Evolutionary conservation across 306 rosid genomes (phyloP).

Genomic region (Carpinus fangiana): DNA sequence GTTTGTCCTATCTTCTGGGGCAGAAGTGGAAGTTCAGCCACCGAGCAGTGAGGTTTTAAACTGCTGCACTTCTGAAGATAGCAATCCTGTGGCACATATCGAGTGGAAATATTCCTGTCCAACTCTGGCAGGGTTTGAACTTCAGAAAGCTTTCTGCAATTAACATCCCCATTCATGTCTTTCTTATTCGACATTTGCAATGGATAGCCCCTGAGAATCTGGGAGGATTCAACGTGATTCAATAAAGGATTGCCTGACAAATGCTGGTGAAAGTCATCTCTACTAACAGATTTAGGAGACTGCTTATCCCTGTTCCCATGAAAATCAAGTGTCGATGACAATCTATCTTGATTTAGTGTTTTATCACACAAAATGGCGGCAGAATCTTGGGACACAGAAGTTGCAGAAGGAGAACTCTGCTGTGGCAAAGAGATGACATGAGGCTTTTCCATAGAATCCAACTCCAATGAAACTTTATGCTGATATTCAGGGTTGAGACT

Average conservation of each 20-base stretch:
- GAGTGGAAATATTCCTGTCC: constrained; percentile 25
- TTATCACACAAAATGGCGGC: constrained; percentile 40
- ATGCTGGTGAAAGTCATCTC: constrained; percentile 42
- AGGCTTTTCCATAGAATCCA: constrained; percentile 40
- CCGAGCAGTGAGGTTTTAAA: constrained; percentile 31
- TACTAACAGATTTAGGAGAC: constrained; percentile 33
- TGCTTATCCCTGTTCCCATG: constrained; percentile 39
- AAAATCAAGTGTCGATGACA: constrained; percentile 48
- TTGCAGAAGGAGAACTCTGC: constrained; percentile 38
- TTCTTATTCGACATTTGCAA: constrained; percentile 40
- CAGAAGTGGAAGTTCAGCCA: constrained; percentile 47
- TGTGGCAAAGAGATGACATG: constrained; percentile 26
- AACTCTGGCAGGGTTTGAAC: constrained; percentile 24
- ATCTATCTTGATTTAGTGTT: constrained; percentile 41
- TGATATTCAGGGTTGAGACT: constrained; percentile 41
- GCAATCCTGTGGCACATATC: constrained; percentile 13
- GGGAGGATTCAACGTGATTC: constrained; percentile 37
- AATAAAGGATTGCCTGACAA: constrained; percentile 28
- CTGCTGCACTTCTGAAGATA: constrained; percentile 32
- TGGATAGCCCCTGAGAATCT: constrained; percentile 55
- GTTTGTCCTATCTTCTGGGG: constrained; percentile 43
- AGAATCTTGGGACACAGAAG: constrained; percentile 39
- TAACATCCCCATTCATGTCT: constrained; percentile 51
- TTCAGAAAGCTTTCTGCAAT: constrained; percentile 38
- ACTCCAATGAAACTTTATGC: constrained; percentile 30